Evolutionary conservation across 2,329 filamentous ascomycete genomes (phyloP), one percentile per base, ranked within the genome.

Genomic region (Westerdykella aurantiaca): DNA sequence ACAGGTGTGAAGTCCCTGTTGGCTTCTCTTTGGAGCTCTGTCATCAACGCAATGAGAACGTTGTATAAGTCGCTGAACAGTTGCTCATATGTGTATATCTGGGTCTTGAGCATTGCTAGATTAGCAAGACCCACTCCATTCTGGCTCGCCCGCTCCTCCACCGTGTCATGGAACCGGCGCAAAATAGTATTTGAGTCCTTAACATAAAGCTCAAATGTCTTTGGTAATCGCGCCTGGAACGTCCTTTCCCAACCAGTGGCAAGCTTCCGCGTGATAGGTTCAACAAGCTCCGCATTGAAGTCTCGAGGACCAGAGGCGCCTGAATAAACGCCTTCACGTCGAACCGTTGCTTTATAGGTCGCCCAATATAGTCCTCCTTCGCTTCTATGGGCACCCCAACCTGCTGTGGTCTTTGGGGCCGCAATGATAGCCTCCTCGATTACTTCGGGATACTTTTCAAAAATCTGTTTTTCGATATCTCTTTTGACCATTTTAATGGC

Each of bases 281-380:
- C 60, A 1, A 60, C 60, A 45, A 71, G 55, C 46, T 73, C 61
- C 1, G 52, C 49, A 45, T 72, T 72, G 55, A 72, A 71, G 46
- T 72, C 67, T 40, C 66, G 67, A 6, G 51, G 45, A 21, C 72
- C 71, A 25, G 61, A 55, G 12, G 43, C 41, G 5, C 45, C 33
- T 40, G 70, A 71, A 51, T 64, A 80, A 2, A 69, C 67, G 5
- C 76, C 79, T 42, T 72, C 52, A 37, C 78, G 69, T 34, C 75
- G 67, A 40, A 75, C 75, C 2, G 76, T 70, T 9, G 80, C 80
- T 57, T 74, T 78, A 51, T 82, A 83, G 0, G 79, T 81, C 2
- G 62, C 21, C 64, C 67, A 82, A 29, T 57, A 51, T 11, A 78
- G 58, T 1, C 77, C 78, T 10, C 77, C 77, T 25, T 63, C 56